Evolutionary conservation across 306 rosid genomes (phyloP), one percentile per base, ranked within the genome.

Genomic region (Pyrus communis): DNA sequence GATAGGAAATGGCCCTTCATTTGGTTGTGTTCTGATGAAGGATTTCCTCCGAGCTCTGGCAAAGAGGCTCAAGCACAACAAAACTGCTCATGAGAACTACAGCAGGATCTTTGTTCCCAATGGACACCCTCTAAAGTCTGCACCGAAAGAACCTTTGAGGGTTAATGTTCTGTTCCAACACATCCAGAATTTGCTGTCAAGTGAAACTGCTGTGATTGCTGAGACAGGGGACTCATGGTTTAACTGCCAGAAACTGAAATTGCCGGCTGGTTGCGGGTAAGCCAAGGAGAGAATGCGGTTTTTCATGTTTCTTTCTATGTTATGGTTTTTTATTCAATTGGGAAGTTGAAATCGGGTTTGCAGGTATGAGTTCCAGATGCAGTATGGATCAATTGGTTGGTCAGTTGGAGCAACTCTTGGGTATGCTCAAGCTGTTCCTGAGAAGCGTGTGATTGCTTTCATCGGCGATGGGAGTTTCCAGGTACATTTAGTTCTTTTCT

Each of bases 141-240:
- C 65, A 38, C 89, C 93, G 1, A 85, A 19, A 54, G 92, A 91
- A 58, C 90, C 97, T 43, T 82, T 93, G 80, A 88, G 97, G 80
- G 98, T 93, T 73, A 93, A 89, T 75, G 87, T 91, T 83, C 65
- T 93, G 81, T 93, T 91, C 70, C 82, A 89, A 31, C 97, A 93
- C 57, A 79, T 93, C 73, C 97, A 91, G 33, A 87, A 90, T 28
- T 75, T 92, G 98, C 23, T 94, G 67, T 84, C 95, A 3, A 49
- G 84, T 74, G 88, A 88, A 45, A 85, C 86, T 1, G 89, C 95
- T 65, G 97, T 92, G 54, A 88, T 94, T 85, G 91, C 95, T 10
- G 98, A 94, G 70, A 83, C 95, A 3, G 98, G 98, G 65, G 97
- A 90, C 77, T 94, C 98, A 4, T 94, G 98, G 98, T 94, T 94